phyloP scores from a whole-genome alignment of 305 asterid species.

The Fraxinus dipetala region DNA sequence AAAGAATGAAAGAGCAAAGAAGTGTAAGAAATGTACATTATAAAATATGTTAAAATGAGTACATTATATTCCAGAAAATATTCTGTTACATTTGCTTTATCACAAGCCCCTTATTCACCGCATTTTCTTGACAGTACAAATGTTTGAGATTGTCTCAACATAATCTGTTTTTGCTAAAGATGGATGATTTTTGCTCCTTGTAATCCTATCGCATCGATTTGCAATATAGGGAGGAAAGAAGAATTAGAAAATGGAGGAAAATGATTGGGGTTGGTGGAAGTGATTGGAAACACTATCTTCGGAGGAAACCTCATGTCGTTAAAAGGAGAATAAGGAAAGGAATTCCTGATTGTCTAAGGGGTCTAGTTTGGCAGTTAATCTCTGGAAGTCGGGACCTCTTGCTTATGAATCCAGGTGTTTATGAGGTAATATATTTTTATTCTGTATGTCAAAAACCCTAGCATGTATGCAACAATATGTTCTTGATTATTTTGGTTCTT shows the following conservation, averaged over 20 bases:
- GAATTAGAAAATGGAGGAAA: slow-evolving; percentile 90
- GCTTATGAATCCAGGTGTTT: slow-evolving; percentile 95
- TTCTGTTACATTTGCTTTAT: not conserved
- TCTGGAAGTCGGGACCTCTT: slow-evolving; percentile 99
- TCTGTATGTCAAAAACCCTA: slow-evolving; percentile 11
- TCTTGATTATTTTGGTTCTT: not conserved
- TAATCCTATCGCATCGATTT: slow-evolving; percentile 12
- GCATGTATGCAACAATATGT: not conserved
- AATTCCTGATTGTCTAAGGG: slow-evolving; percentile 96
- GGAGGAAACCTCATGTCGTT: slow-evolving; percentile 92
- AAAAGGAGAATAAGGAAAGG: slow-evolving; percentile 95
- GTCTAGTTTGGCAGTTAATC: slow-evolving; percentile 93
- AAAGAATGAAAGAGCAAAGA: not conserved
- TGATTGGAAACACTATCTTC: slow-evolving; percentile 92
- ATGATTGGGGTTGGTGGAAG: slow-evolving; percentile 98
- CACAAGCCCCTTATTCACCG: not conserved
- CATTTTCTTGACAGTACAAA: not conserved
- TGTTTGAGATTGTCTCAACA: not conserved
- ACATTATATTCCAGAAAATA: not conserved
- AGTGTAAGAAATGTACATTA: not conserved
- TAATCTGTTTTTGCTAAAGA: not conserved
- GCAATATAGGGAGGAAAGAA: slow-evolving; percentile 71
- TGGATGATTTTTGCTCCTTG: slow-evolving; percentile 10
- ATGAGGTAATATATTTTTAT: slow-evolving; percentile 56
- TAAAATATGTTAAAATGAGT: not conserved